These are phyloP conservation scores for Euphorbia pulcherrima DNA, from an alignment of 345 rosid genomes.

Conservation along the genomic window DNA sequence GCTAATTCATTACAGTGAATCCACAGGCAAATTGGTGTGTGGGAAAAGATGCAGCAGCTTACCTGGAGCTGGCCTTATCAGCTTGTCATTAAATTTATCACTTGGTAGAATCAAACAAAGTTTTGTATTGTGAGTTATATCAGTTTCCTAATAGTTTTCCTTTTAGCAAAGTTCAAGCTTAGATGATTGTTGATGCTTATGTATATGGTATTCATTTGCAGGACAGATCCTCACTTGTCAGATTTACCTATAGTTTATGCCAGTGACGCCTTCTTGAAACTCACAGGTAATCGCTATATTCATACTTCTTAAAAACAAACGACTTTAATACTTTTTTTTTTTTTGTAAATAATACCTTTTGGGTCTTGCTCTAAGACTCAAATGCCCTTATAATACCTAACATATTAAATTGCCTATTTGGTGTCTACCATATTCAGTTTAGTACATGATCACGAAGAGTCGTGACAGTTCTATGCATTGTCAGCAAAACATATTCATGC, in stretches of 20 bases:
- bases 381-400: too few relatives aligned
- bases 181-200: slow-evolving; percentile 27
- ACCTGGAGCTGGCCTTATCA: slow-evolving; percentile 43
- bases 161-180: slow-evolving; percentile 14
- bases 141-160: slow-evolving; percentile 32
- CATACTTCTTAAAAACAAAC: background rate
- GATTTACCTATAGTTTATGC: slow-evolving; percentile 86
- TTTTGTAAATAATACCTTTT: too few relatives aligned
- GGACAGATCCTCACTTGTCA: slow-evolving; percentile 67
- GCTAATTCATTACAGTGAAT: slow-evolving; percentile 57
- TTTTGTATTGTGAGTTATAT: slow-evolving; percentile 97
- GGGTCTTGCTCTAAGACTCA: too few relatives aligned
- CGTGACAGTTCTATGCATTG: too few relatives aligned
- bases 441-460: too few relatives aligned
- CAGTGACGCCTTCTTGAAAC: slow-evolving; percentile 80
- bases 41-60: slow-evolving; percentile 48
- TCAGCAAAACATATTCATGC: too few relatives aligned
- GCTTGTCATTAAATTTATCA: slow-evolving; percentile 71
- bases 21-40: slow-evolving; percentile 58
- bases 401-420: too few relatives aligned
- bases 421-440: too few relatives aligned
- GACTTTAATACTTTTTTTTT: too few relatives aligned
- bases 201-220: slow-evolving; percentile 34
- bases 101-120: slow-evolving; percentile 99
- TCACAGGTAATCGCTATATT: slow-evolving; percentile 54